phyloP scores from a whole-genome alignment of 2,329 filamentous ascomycete species.

The Ustilaginoidea virens region DNA sequence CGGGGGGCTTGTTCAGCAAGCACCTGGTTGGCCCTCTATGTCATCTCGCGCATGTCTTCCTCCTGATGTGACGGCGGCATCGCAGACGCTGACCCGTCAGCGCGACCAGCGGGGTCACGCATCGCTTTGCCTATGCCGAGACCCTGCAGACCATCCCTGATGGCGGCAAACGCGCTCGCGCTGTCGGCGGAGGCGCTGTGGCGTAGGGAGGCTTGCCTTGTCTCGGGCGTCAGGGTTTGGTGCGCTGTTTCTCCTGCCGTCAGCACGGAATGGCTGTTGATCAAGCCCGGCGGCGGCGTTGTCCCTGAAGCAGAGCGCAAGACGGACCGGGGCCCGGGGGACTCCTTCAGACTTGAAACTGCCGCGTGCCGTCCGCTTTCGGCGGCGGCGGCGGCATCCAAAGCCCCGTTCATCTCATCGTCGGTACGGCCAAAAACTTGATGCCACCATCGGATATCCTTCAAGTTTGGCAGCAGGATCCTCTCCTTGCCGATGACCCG shows the following conservation, averaged over 20 bases:
- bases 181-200: slow-evolving; percentile 30
- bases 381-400: slow-evolving; percentile 37
- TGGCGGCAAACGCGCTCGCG: slow-evolving; percentile 26
- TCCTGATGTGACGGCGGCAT: slow-evolving; percentile 15
- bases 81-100: slow-evolving; percentile 10
- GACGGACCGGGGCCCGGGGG: slow-evolving; percentile 11
- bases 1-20: no score
- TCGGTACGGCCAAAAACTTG: slow-evolving; percentile 76
- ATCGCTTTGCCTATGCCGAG: slow-evolving; percentile 33
- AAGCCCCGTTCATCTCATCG: slow-evolving; percentile 75
- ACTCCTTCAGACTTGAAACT: slow-evolving; percentile 18
- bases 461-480: slow-evolving; percentile 63
- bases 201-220: slow-evolving; percentile 20
- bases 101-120: slow-evolving; percentile 18
- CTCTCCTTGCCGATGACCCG: slow-evolving; percentile 65
- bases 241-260: slow-evolving; percentile 43
- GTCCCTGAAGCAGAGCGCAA: slow-evolving; percentile 12
- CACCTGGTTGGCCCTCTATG: slow-evolving; percentile 29
- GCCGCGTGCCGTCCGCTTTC: slow-evolving; percentile 25
- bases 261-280: slow-evolving; percentile 36
- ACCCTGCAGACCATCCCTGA: slow-evolving; percentile 32
- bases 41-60: slow-evolving; percentile 30
- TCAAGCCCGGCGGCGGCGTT: slow-evolving; percentile 22
- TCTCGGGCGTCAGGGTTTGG: slow-evolving; percentile 29
- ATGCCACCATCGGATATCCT: slow-evolving; percentile 86